A percentile compares a stretch with the other conserved stretches of the same genome.
Evolutionary conservation across 495 filamentous ascomycete genomes (phyloP).

Genomic region (Thermothielavioides terrestris): DNA sequence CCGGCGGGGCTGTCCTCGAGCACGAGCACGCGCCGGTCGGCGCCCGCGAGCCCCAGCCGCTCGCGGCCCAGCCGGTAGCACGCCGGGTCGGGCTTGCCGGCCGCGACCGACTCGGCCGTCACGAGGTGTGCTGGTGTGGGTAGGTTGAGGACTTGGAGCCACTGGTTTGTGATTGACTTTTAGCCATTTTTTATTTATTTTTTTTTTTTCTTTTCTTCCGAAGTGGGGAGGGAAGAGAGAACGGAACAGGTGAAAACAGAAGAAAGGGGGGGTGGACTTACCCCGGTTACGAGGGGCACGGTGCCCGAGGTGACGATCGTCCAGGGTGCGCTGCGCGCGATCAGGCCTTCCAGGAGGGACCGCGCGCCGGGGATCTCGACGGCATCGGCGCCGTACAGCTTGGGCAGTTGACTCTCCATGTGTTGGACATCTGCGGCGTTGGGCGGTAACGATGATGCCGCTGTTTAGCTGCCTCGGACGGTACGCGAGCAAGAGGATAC

Average conservation of each 20-base stretch:
- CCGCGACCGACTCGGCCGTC: conserved; percentile 73
- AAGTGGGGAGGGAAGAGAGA: background rate
- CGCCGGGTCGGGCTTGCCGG: conserved; percentile 81
- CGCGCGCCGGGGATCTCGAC: conserved; percentile 68
- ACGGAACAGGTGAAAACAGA: background rate
- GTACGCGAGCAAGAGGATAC: too few species aligned
- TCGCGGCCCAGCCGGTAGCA: conserved; percentile 71
- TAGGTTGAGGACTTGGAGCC: conserved; percentile 71
- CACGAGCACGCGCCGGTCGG: conserved; percentile 52
- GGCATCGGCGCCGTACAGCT: conserved; percentile 65
- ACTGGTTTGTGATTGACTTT: conserved; percentile 27
- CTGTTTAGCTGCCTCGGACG: background rate
- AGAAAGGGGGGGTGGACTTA: conserved; percentile 1
- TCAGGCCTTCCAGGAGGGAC: conserved; percentile 36
- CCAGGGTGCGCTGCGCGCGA: conserved; percentile 55
- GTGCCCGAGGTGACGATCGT: conserved; percentile 91
- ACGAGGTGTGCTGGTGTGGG: conserved; percentile 66
- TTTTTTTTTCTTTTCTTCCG: background rate
- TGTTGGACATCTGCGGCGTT: conserved; percentile 59
- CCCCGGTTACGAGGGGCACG: conserved; percentile 63
- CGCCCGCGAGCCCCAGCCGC: conserved; percentile 46
- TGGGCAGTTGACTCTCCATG: conserved; percentile 70
- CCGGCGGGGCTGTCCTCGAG: conserved; percentile 94
- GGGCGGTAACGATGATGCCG: too few species aligned
- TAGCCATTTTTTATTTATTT: background rate